These are phyloP conservation scores for Trichosporon ovoides DNA, from an alignment of 1,284 basidiomycete genomes.

Conservation along the genomic window DNA sequence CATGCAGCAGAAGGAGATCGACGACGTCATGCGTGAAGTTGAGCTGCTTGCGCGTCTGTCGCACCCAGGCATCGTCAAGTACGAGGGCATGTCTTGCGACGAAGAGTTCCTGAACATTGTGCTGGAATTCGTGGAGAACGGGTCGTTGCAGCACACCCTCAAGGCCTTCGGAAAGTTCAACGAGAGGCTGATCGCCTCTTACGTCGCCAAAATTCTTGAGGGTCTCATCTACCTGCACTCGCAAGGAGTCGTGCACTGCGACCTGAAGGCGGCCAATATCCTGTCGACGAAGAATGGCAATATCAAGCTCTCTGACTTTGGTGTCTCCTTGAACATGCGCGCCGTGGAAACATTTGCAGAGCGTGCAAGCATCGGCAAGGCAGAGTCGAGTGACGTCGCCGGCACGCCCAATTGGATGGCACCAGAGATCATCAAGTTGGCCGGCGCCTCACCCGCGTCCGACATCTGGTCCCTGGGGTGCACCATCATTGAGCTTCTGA, in stretches of 20 bases:
- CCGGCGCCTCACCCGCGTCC: slow-evolving; percentile 55
- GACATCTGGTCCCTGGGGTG: slow-evolving; percentile 86
- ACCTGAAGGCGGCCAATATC: slow-evolving; percentile 51
- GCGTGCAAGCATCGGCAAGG: slow-evolving; percentile 44
- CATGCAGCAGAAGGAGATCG: slow-evolving; percentile 75
- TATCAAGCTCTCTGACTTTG: slow-evolving; percentile 56
- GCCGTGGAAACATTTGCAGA: slow-evolving; percentile 66
- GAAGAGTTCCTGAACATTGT: slow-evolving; percentile 81
- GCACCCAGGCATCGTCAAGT: slow-evolving; percentile 92
- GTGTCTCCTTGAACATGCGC: slow-evolving; percentile 53
- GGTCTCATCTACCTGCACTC: slow-evolving; percentile 89
- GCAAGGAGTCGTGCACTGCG: slow-evolving; percentile 53
- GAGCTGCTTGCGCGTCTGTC: slow-evolving; percentile 79
- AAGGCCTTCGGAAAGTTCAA: slow-evolving; percentile 88
- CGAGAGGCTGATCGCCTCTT: slow-evolving; percentile 78
- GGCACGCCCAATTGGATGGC: slow-evolving; percentile 99
- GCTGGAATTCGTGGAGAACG: slow-evolving; percentile 92
- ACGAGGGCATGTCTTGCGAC: slow-evolving; percentile 86
- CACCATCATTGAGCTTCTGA: slow-evolving; percentile 86
- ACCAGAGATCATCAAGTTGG: slow-evolving; percentile 79
- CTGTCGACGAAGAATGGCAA: slow-evolving; percentile 56
- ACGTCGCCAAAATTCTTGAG: slow-evolving; percentile 89
- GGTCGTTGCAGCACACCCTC: slow-evolving; percentile 81
- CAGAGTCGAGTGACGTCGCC: slow-evolving; percentile 54
- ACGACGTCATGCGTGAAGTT: slow-evolving; percentile 83